Evolutionary conservation across 2,329 filamentous ascomycete species (phyloP).

Genomic region (Ceratocystis albifundus): DNA sequence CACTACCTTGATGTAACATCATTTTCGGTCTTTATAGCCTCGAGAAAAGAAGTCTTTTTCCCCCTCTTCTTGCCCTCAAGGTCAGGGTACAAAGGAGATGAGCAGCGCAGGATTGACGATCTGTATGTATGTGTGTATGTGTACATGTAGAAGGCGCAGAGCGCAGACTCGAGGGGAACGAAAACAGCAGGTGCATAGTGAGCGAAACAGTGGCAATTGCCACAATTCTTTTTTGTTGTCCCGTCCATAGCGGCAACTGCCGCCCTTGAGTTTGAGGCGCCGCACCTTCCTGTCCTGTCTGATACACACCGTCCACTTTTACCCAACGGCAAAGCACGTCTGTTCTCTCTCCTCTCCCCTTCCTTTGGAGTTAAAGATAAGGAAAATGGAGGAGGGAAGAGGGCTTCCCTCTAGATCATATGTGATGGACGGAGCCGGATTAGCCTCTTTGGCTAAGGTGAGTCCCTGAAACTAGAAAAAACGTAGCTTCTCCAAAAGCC

Average conservation of each 20-base stretch:
- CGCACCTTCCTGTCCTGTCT: constrained; percentile 2
- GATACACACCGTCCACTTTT: background rate
- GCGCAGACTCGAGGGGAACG: background rate
- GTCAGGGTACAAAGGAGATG: background rate
- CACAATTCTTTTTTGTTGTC: background rate
- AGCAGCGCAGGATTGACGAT: background rate
- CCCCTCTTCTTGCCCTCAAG: background rate
- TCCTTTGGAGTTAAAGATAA: background rate
- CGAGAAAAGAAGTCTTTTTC: background rate
- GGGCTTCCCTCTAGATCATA: background rate
- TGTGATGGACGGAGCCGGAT: too few relatives aligned
- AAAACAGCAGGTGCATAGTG: background rate
- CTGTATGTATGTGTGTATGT: too few relatives aligned
- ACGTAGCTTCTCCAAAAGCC: background rate
- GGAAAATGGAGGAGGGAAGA: background rate
- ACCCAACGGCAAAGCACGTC: background rate
- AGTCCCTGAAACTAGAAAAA: background rate
- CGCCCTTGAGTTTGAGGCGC: background rate
- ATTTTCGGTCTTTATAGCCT: background rate
- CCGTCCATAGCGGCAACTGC: background rate
- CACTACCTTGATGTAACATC: background rate
- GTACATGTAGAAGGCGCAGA: background rate
- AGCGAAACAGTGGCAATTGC: background rate
- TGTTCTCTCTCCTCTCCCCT: background rate
- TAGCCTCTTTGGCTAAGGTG: too few relatives aligned